A percentile compares a stretch with the other conserved stretches of the same genome.
Conservation (phyloP, 225 moss, liverwort and hornwort genomes). For the Bryum argenteum region DNA sequence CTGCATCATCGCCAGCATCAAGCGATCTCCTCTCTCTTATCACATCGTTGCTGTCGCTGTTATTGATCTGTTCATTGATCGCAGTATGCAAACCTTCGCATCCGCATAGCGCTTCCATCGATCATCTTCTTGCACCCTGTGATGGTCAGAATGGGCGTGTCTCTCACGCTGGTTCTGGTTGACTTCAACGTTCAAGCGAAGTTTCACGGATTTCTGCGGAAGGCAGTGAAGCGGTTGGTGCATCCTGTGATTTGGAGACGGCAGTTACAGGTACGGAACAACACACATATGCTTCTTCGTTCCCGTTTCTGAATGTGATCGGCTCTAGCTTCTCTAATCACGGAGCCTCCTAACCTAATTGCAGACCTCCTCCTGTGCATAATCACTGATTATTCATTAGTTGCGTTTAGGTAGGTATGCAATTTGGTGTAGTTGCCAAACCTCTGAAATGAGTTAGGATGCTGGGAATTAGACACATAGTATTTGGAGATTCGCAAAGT, state of each 20-base stretch:
- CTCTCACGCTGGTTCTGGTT: not conserved
- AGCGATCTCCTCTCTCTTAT: not conserved
- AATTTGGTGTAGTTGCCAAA: not conserved
- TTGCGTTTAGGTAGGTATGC: not conserved
- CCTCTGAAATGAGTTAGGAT: not conserved
- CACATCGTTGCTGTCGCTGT: not conserved
- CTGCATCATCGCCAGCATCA: not conserved
- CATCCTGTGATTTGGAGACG: conserved; percentile 28
- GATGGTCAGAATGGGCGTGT: conserved; percentile 13
- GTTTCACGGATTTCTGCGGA: conserved; percentile 26
- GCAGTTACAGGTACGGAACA: conserved; percentile 28
- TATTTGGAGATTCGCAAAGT: not conserved
- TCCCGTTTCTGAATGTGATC: not conserved
- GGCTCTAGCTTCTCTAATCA: conserved; percentile 9
- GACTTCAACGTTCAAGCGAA: not conserved
- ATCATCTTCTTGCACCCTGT: not conserved
- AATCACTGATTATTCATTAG: not conserved
- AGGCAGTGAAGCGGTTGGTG: conserved; percentile 26
- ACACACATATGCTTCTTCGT: not conserved
- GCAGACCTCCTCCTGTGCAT: no score
- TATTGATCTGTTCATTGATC: not conserved
- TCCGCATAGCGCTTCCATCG: not conserved
- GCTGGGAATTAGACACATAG: not conserved
- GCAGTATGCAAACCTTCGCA: not conserved
- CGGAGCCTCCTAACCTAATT: not conserved